Evolutionary conservation across 2,329 filamentous ascomycete species (phyloP), one percentile per base, ranked within the genome.

Genomic region (Penicillium griseofulvum): DNA sequence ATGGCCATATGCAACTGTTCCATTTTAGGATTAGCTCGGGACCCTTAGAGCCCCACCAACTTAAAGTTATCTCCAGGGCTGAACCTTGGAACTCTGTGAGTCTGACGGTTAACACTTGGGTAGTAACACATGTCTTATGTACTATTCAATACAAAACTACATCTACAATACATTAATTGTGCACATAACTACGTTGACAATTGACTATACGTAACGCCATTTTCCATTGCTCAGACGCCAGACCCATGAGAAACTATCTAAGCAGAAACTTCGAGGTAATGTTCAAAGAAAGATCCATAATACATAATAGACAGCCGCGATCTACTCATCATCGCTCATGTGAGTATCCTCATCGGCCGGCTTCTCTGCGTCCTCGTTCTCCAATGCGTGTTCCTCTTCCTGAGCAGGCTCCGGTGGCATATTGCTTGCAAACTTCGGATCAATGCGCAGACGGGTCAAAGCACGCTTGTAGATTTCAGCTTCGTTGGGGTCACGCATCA

Each of bases 401-500:
- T 56, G 60, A 16, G 33, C 36, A 17, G 51, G 54, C 41, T 64
- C 58, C 5, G 68, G 72, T 3, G 72, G 68, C 24, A 76, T 65
- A 5, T 63, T 66, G 42, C 70, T 69, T 6, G 68, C 70, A 52
- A 77, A 79, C 44, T 71, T 71, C 0, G 72, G 71, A 55, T 83
- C 80, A 51, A 78, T 76, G 54, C 75, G 73, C 37, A 74, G 76
- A 46, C 76, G 71, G 52, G 78, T 73, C 31, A 70, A 65, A 29
- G 74, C 68, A 38, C 82, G 74, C 63, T 77, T 78, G 59, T 77
- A 78, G n/a, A 69, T 63, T 61, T 83, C 80, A 2, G 71, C 74
- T 47, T 78, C 77, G 41, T 78, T 74, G 0, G 81, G 77, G 51
- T 83, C 80, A 48, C 78, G 75, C 8, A 82, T 76, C 12, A 72